phyloP scores from a whole-genome alignment of 352 stramenopile genomes.

The Phytophthora tentaculata region DNA sequence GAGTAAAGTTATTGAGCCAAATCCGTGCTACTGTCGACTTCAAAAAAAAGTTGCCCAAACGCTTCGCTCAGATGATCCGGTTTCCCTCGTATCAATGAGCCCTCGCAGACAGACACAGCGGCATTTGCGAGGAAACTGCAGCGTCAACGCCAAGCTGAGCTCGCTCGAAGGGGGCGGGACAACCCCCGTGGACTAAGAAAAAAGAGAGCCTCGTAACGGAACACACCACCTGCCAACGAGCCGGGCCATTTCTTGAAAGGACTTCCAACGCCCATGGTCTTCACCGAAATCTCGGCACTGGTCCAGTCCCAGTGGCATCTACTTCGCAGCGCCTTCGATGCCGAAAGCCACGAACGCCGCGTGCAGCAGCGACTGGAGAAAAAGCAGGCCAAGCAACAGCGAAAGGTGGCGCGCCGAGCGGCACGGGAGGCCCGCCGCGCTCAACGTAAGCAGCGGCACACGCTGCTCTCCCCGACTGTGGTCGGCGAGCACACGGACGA shows the following conservation, averaged over 20 bases:
- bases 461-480: slow-evolving; percentile 24
- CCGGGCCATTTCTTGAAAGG: slow-evolving; percentile 27
- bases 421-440: slow-evolving; percentile 35
- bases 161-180: background rate
- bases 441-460: slow-evolving; percentile 29
- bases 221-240: slow-evolving; percentile 10
- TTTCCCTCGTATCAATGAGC: background rate
- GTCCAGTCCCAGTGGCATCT: slow-evolving; percentile 43
- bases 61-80: slow-evolving; percentile 29
- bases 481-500: slow-evolving; percentile 28
- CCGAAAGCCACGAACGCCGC: slow-evolving; percentile 27
- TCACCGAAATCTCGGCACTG: slow-evolving; percentile 42
- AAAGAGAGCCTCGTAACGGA: slow-evolving; percentile 18
- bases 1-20: slow-evolving; percentile 6
- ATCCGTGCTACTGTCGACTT: slow-evolving; percentile 20
- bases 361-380: slow-evolving; percentile 38
- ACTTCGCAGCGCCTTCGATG: slow-evolving; percentile 33
- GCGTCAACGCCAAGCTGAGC: slow-evolving; percentile 12
- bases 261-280: slow-evolving; percentile 36
- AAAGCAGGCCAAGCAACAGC: slow-evolving; percentile 46
- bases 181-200: slow-evolving; percentile 21
- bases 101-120: slow-evolving; percentile 5
- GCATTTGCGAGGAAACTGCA: slow-evolving; percentile 41
- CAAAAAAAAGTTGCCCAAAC: slow-evolving; percentile 16
- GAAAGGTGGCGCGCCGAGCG: slow-evolving; percentile 32